A percentile compares a stretch with the other conserved stretches of the same genome.
These are phyloP conservation scores for Backusella circina DNA, from an alignment of 192 early-diverging fungal genomes.

Conservation along the genomic window DNA sequence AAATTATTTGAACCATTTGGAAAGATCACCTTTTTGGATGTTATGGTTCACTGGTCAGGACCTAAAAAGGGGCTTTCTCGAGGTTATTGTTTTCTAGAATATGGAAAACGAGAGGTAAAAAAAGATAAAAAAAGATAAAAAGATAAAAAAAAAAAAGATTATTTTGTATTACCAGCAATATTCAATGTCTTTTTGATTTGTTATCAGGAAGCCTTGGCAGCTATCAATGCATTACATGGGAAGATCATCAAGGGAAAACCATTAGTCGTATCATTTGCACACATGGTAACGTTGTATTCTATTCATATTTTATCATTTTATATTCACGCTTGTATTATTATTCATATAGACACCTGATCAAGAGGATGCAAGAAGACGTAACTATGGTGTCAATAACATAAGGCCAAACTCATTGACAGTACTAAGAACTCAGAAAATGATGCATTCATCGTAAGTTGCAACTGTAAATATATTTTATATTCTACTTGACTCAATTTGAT, in stretches of 20 bases:
- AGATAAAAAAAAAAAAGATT: too few species aligned
- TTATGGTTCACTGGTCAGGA: slow-evolving; percentile 62
- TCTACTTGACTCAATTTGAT: background rate
- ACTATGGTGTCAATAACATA: slow-evolving; percentile 18
- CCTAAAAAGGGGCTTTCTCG: slow-evolving; percentile 62
- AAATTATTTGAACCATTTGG: slow-evolving; percentile 68
- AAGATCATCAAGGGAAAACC: slow-evolving; percentile 48
- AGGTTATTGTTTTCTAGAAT: slow-evolving; percentile 73
- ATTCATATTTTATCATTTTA: background rate
- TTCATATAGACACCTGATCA: slow-evolving; percentile 33
- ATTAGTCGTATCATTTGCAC: slow-evolving; percentile 60
- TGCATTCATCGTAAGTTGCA: slow-evolving; percentile 36
- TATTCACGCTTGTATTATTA: background rate
- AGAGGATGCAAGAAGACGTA: slow-evolving; percentile 37
- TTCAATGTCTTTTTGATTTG: background rate
- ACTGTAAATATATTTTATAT: too few species aligned
- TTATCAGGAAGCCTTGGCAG: slow-evolving; percentile 46
- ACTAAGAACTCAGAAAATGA: slow-evolving; percentile 43
- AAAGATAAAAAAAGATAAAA: background rate
- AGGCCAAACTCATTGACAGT: slow-evolving; percentile 43
- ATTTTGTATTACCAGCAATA: background rate
- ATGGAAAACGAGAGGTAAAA: slow-evolving; percentile 41
- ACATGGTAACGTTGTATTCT: slow-evolving; percentile 37
- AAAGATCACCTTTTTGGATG: slow-evolving; percentile 60
- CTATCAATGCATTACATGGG: slow-evolving; percentile 53